Conservation (phyloP, 257 asterid genomes). For the Solanum arcanum region DNA sequence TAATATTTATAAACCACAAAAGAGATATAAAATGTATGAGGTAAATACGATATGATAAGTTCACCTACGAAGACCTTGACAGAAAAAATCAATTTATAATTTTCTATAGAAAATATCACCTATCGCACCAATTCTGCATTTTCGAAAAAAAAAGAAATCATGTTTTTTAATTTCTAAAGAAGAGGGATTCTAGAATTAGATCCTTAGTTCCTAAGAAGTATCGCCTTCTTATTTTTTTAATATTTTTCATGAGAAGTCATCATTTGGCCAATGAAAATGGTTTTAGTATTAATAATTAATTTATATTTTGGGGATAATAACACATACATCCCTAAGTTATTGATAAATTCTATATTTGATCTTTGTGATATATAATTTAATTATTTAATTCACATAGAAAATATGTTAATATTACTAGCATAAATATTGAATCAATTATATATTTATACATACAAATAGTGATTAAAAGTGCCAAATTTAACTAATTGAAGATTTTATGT, state of each 20-base stretch:
- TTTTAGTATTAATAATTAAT: not conserved
- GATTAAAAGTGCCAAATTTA: not conserved
- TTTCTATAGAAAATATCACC: not conserved
- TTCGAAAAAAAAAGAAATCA: too few species aligned
- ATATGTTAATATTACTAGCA: too few species aligned
- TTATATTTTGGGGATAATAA: not conserved
- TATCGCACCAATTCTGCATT: fast-evolving
- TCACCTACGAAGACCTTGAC: not conserved
- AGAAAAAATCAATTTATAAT: not conserved
- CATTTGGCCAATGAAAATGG: not conserved
- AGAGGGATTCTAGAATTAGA: not conserved
- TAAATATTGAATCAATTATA: too few species aligned
- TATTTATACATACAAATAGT: too few species aligned
- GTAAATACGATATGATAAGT: not conserved
- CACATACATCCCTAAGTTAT: not conserved
- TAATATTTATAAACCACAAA: too few species aligned
- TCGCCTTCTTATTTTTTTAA: not conserved
- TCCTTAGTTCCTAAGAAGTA: not conserved
- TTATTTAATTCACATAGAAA: not conserved
- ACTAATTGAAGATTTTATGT: not conserved
- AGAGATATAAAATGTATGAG: too few species aligned
- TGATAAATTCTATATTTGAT: not conserved
- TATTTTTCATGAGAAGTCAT: not conserved
- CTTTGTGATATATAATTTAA: not conserved
- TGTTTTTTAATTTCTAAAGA: not conserved